These are phyloP conservation scores for Tetragonia tetragonoides DNA, from an alignment of 148 eudicot species.

Conservation along the genomic window DNA sequence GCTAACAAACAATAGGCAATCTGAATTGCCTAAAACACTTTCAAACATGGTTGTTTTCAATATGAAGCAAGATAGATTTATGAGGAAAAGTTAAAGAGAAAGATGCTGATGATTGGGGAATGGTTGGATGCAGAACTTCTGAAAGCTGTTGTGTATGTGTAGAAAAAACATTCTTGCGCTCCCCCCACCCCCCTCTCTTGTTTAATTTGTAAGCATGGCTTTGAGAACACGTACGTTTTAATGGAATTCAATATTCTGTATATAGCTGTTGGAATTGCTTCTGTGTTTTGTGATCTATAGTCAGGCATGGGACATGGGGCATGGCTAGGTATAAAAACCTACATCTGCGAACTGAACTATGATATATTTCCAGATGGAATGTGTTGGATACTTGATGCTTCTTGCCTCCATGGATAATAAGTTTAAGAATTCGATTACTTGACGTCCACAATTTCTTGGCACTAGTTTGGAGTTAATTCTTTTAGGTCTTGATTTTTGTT, in stretches of 20 bases:
- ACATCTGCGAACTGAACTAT: too few relatives aligned
- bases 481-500: background rate
- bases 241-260: background rate
- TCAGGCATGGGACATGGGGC: background rate
- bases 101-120: too few relatives aligned
- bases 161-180: too few relatives aligned
- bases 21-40: too few relatives aligned
- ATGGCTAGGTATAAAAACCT: too few relatives aligned
- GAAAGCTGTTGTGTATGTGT: too few relatives aligned
- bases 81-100: too few relatives aligned
- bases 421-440: background rate
- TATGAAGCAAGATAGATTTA: too few relatives aligned
- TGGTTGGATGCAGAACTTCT: too few relatives aligned
- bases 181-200: too few relatives aligned
- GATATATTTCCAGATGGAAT: background rate
- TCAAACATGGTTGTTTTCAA: too few relatives aligned
- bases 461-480: background rate
- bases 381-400: background rate
- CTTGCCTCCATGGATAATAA: background rate
- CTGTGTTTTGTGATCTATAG: background rate
- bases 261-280: background rate
- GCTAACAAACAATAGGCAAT: too few relatives aligned
- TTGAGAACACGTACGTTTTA: background rate
- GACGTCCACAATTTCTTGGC: background rate
- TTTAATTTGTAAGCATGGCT: background rate